Conservation (phyloP, 352 stramenopile species). For the Pythium plurisporium region DNA sequence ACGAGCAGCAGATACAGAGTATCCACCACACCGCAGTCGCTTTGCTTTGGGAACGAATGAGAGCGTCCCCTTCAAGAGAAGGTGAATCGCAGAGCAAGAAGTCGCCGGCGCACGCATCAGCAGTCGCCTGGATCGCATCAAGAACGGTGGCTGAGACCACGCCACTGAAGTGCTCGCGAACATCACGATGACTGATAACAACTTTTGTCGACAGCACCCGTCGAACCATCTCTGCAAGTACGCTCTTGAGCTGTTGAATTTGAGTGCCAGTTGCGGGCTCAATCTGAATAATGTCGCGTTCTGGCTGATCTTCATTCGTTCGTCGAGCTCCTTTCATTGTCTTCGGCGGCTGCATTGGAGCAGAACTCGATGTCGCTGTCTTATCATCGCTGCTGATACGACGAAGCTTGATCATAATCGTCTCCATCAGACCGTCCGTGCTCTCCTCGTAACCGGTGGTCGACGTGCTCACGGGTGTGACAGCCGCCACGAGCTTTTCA, state of each 20-base stretch:
- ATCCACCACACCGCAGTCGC: constrained; percentile 21
- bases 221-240: not conserved
- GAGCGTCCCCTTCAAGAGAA: not conserved
- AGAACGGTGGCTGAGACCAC: not conserved
- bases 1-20: constrained; percentile 32
- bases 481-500: not conserved
- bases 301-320: not conserved
- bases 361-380: not conserved
- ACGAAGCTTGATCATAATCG: constrained; percentile 15
- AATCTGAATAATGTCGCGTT: constrained; percentile 13
- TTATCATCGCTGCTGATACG: not conserved
- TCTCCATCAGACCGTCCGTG: not conserved
- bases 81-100: not conserved
- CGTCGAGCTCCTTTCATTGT: not conserved
- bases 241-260: constrained; percentile 15
- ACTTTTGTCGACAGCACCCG: not conserved
- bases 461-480: constrained; percentile 3
- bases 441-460: not conserved
- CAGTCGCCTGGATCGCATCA: not conserved
- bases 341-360: not conserved
- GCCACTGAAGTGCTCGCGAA: not conserved
- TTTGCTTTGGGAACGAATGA: not conserved
- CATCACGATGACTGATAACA: not conserved
- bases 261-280: constrained; percentile 1
- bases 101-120: not conserved